Evolutionary conservation across 768 basidiomycete genomes (phyloP).

Genomic region (Polyporus arcularius): DNA sequence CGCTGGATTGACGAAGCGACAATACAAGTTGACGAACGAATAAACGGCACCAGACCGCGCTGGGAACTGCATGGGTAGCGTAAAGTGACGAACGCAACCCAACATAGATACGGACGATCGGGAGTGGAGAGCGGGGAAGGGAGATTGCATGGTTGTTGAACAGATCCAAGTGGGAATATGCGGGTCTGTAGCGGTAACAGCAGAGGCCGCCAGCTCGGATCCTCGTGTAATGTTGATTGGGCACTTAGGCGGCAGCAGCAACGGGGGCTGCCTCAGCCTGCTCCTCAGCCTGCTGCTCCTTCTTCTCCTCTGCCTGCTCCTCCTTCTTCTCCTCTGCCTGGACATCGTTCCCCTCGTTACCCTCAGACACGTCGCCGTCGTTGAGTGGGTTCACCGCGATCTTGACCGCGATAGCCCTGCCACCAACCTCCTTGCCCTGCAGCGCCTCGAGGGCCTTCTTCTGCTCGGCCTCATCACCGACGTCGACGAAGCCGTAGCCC

Average conservation of each 20-base stretch:
- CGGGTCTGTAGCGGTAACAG: constrained; percentile 6
- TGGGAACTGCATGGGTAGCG: constrained; percentile 22
- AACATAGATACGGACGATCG: constrained; percentile 14
- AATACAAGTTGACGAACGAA: constrained; percentile 28
- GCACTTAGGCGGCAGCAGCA: constrained; percentile 23
- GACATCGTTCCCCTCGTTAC: constrained; percentile 4
- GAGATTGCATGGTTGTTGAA: constrained; percentile 21
- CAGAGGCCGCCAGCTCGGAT: constrained; percentile 9
- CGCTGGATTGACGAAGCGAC: constrained; percentile 27
- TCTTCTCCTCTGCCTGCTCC: constrained; percentile 18
- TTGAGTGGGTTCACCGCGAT: constrained; percentile 83
- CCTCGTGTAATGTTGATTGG: constrained; percentile 2
- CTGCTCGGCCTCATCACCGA: constrained; percentile 87
- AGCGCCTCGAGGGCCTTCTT: constrained; percentile 85
- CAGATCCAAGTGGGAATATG: constrained; percentile 12
- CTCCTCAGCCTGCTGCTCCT: background rate
- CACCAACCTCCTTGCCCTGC: constrained; percentile 86
- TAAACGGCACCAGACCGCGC: constrained; percentile 33
- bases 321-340: constrained; percentile 19
- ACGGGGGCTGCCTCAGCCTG: constrained; percentile 23
- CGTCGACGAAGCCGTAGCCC: constrained; percentile 98
- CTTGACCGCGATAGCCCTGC: constrained; percentile 89
- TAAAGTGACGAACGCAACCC: constrained; percentile 27
- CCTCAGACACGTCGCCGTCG: constrained; percentile 30
- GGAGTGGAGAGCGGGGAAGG: constrained; percentile 7